A percentile compares a stretch with the other conserved stretches of the same genome.
Conservation (phyloP, 768 basidiomycete genomes). For the Naganishia friedmannii region DNA sequence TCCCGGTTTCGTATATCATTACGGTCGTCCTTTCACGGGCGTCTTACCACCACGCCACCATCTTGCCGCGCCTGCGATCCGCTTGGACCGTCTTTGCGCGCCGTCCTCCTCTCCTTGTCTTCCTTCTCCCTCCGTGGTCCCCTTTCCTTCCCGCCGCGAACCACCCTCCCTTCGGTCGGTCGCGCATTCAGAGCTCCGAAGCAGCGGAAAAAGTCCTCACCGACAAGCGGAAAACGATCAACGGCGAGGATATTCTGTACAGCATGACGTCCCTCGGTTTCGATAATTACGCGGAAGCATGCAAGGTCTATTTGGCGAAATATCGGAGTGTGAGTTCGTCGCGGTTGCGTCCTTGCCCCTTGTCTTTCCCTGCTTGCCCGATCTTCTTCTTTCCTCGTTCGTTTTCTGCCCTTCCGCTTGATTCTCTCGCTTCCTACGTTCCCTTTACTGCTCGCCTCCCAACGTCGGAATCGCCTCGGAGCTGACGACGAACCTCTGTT, state of each 20-base stretch:
- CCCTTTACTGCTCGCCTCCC: too few relatives aligned
- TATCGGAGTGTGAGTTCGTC: conserved; percentile 65
- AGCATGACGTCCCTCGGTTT: conserved; percentile 92
- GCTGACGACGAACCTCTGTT: neutral
- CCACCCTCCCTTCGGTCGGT: too few relatives aligned
- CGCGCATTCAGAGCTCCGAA: conserved; percentile 64
- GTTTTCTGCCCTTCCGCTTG: too few relatives aligned
- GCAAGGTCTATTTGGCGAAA: conserved; percentile 89
- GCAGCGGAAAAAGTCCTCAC: conserved; percentile 90
- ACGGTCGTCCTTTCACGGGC: too few relatives aligned
- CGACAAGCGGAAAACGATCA: conserved; percentile 97
- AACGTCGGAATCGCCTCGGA: too few relatives aligned
- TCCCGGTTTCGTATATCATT: too few relatives aligned
- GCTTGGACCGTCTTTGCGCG: too few relatives aligned
- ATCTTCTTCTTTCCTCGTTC: neutral
- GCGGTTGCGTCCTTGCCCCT: too few relatives aligned
- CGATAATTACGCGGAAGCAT: conserved; percentile 86
- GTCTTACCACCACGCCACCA: too few relatives aligned
- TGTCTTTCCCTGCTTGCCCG: neutral
- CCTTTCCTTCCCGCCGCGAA: too few relatives aligned
- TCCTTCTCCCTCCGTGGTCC: neutral
- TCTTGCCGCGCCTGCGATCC: neutral
- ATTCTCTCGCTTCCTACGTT: too few relatives aligned
- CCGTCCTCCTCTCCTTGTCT: too few relatives aligned
- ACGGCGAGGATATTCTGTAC: conserved; percentile 92